Percentiles rank a stretch among this genome's conserved stretches.
Evolutionary conservation across 805 yeast genomes (phyloP).

Genomic region (Pachysolen tannophilus): DNA sequence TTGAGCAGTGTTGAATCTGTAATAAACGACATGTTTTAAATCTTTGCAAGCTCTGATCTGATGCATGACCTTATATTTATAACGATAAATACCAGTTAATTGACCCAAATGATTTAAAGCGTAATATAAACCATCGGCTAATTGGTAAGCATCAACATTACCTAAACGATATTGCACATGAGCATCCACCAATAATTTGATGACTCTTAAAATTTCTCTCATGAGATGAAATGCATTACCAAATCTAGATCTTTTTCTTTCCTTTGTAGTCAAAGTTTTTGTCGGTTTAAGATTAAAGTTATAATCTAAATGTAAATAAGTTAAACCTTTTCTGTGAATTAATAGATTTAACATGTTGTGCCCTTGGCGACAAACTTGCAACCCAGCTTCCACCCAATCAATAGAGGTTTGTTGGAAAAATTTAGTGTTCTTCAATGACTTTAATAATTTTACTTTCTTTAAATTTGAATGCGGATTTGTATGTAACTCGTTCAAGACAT

Average conservation of each 20-base stretch:
- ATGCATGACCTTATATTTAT: conserved; percentile 97
- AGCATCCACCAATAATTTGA: conserved; percentile 83
- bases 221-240: conserved; percentile 94
- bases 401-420: conserved; percentile 86
- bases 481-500: conserved; percentile 67
- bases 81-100: conserved; percentile 91
- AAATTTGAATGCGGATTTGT: conserved; percentile 31
- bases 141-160: conserved; percentile 83
- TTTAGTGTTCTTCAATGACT: conserved; percentile 66
- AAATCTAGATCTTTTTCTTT: conserved; percentile 89
- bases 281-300: conserved; percentile 95
- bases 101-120: conserved; percentile 91
- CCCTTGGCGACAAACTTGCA: conserved; percentile 90
- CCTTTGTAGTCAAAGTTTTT: conserved; percentile 92
- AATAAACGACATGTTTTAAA: conserved; percentile 83
- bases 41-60: conserved; percentile 96
- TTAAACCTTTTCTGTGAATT: conserved; percentile 84
- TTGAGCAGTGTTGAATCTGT: conserved; percentile 62
- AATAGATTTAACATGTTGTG: conserved; percentile 85
- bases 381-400: conserved; percentile 98
- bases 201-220: conserved; percentile 79
- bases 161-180: conserved; percentile 91
- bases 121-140: conserved; percentile 92
- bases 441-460: conserved; percentile 52
- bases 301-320: conserved; percentile 89